Percentiles rank a stretch among this genome's conserved stretches.
These are phyloP conservation scores for Cryptomeria japonica DNA, from an alignment of 75 land plant genomes.

Conservation along the genomic window DNA sequence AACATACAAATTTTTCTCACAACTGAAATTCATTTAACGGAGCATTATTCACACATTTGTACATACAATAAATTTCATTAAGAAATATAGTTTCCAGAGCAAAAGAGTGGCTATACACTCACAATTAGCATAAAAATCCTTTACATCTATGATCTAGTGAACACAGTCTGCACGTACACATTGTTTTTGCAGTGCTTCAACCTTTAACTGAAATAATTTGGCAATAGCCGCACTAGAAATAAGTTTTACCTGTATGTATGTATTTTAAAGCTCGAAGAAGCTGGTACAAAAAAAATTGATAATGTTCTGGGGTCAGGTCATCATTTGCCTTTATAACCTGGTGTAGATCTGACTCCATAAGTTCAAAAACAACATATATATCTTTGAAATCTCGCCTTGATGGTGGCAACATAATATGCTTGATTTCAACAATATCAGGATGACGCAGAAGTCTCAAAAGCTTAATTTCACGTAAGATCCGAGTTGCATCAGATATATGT, in stretches of 20 bases:
- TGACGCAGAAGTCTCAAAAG: slow-evolving; percentile 85
- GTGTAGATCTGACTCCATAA: slow-evolving; percentile 94
- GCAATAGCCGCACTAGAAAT: not conserved
- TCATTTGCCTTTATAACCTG: slow-evolving; percentile 96
- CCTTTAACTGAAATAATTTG: not conserved
- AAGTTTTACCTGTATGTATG: slow-evolving; percentile 43
- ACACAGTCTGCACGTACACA: not conserved
- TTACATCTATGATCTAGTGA: not conserved
- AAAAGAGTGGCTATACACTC: not conserved
- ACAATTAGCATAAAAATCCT: not conserved
- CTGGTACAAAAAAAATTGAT: slow-evolving; percentile 60
- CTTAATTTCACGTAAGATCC: slow-evolving; percentile 90
- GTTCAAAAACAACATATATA: slow-evolving; percentile 88
- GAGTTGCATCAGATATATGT: slow-evolving; percentile 93
- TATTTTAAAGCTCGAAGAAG: slow-evolving; percentile 77
- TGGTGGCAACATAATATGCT: slow-evolving; percentile 91
- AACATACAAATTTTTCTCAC: not conserved
- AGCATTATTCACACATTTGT: not conserved
- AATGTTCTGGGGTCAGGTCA: slow-evolving; percentile 89
- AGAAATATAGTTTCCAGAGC: not conserved
- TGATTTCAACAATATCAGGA: slow-evolving; percentile 92
- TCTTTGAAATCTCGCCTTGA: slow-evolving; percentile 92
- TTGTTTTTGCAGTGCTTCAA: not conserved
- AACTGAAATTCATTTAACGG: not conserved
- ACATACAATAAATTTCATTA: not conserved